Percentiles rank a stretch among this genome's conserved stretches.
Conservation (phyloP, 148 eudicot genomes). For the Chenopodium formosanum region DNA sequence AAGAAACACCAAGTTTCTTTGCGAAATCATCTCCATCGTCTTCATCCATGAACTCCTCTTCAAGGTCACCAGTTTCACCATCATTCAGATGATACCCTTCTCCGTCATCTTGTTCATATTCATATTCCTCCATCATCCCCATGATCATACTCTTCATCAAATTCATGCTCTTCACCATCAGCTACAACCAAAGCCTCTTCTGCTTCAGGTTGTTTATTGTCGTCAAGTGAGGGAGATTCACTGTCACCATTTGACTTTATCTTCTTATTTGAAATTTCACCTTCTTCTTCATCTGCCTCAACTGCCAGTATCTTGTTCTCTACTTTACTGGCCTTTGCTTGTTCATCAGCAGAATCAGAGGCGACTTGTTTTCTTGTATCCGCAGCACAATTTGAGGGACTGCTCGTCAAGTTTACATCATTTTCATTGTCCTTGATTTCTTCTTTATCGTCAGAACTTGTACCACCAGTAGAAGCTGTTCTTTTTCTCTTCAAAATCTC, state of each 20-base stretch:
- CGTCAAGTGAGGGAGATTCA: conserved; percentile 23
- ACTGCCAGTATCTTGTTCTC: conserved; percentile 25
- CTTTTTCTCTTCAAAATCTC: conserved; percentile 91
- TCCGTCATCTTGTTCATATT: conserved; percentile 62
- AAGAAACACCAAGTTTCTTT: conserved; percentile 77
- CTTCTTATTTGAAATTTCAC: conserved; percentile 30
- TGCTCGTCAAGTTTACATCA: conserved; percentile 12
- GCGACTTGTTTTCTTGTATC: conserved; percentile 15
- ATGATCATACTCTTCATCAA: conserved; percentile 53
- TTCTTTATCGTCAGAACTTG: conserved; percentile 27
- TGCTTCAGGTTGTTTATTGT: conserved; percentile 25
- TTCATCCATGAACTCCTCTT: conserved; percentile 56
- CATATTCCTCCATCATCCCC: conserved; percentile 58
- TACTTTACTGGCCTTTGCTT: conserved; percentile 16
- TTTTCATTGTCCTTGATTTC: conserved; percentile 16
- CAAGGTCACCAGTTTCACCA: conserved; percentile 57
- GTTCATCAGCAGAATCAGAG: conserved; percentile 16
- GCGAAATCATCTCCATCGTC: conserved; percentile 86
- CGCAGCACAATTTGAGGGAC: background rate
- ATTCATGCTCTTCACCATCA: conserved; percentile 39
- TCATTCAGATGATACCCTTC: conserved; percentile 57
- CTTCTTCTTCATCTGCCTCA: conserved; percentile 32
- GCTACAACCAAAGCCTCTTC: conserved; percentile 42
- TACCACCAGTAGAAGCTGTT: conserved; percentile 11
- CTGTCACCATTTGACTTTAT: conserved; percentile 27